Conservation (phyloP, 768 basidiomycete species). For the Amanita polypyramis region DNA sequence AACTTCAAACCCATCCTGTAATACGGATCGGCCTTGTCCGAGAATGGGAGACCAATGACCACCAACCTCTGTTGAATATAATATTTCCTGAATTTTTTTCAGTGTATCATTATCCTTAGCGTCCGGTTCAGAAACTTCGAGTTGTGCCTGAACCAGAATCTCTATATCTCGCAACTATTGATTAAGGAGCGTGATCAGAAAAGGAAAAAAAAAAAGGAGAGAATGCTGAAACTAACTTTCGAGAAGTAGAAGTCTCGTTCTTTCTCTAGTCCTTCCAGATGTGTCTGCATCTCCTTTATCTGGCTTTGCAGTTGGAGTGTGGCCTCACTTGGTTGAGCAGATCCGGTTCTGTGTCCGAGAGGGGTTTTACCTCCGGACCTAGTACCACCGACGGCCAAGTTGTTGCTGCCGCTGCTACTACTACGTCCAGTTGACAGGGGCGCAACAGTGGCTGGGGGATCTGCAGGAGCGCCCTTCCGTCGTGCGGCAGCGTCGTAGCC, state of each 20-base stretch:
- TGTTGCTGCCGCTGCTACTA: conserved; percentile 17
- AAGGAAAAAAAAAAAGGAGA: background rate
- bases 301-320: conserved; percentile 63
- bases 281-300: conserved; percentile 68
- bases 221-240: conserved; percentile 48
- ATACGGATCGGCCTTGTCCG: conserved; percentile 1
- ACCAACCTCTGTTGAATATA: conserved; percentile 90
- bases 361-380: conserved; percentile 68
- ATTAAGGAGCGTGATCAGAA: background rate
- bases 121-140: conserved; percentile 48
- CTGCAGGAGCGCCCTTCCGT: conserved; percentile 66
- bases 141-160: conserved; percentile 77
- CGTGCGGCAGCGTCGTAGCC: conserved; percentile 80
- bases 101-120: conserved; percentile 53
- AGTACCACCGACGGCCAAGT: conserved; percentile 14
- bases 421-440: conserved; percentile 41
- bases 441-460: conserved; percentile 70
- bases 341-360: conserved; percentile 51
- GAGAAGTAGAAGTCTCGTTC: conserved; percentile 98
- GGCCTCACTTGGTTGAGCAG: conserved; percentile 57
- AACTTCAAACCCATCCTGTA: conserved; percentile 88
- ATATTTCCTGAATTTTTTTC: conserved; percentile 78
- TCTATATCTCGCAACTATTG: conserved; percentile 89
- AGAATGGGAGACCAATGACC: conserved; percentile 1
- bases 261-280: conserved; percentile 89